Percentiles rank a stretch among this genome's conserved stretches.
Evolutionary conservation across 176 grass and related monocot species (phyloP).

Genomic region (maize (Zea mays)): Zm-B73-REFERENCE-NAM-5.0 NC_050104.1:146050501-146051000

Average conservation of each 20-base stretch:
- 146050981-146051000: background rate
- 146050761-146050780: conserved; percentile 10
- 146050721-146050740: background rate
- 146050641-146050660: conserved; percentile 67
- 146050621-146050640: conserved; percentile 34
- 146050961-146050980: background rate
- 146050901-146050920: background rate
- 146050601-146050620: conserved; percentile 13
- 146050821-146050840: background rate
- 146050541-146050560: conserved; percentile 23
- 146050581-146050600: conserved; percentile 57
- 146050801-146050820: background rate
- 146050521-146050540: conserved; percentile 10
- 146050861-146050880: background rate
- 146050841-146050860: background rate
- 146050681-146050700: conserved; percentile 6
- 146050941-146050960: background rate
- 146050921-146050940: background rate
- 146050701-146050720: background rate
- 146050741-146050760: background rate
- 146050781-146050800: background rate
- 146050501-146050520: conserved; percentile 37
- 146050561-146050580: conserved; percentile 46
- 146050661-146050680: conserved; percentile 39
- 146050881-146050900: background rate